phyloP scores from a whole-genome alignment of 345 rosid species.

The Limnanthes douglasii region DNA sequence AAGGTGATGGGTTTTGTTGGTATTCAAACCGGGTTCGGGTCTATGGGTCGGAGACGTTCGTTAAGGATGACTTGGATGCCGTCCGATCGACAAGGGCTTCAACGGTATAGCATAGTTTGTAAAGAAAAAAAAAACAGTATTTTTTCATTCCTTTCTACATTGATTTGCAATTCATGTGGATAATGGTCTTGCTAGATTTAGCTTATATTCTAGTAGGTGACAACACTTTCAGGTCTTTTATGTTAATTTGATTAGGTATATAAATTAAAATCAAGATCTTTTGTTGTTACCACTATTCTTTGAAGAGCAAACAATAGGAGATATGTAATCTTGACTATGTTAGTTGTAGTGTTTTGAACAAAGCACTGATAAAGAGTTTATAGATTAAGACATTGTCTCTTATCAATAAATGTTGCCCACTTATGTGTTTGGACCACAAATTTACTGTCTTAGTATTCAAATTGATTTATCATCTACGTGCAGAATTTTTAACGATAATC shows the following conservation, averaged over 20 bases:
- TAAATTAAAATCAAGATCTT: conserved; percentile 1
- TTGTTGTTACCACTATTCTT: no score
- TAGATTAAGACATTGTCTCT: background rate
- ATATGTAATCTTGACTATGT: no score
- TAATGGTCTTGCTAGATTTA: background rate
- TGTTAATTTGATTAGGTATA: conserved; percentile 2
- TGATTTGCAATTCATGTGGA: conserved; percentile 1
- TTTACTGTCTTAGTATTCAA: background rate
- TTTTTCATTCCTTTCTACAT: background rate
- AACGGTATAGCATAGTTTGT: conserved; percentile 38
- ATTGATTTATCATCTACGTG: background rate
- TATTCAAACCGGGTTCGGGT: conserved; percentile 65
- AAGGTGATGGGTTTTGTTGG: conserved; percentile 80
- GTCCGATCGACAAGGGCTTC: conserved; percentile 55
- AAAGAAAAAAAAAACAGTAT: no score
- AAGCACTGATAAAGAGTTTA: no score
- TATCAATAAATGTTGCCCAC: background rate
- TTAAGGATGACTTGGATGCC: conserved; percentile 80
- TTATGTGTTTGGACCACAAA: no score
- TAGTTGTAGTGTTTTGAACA: no score
- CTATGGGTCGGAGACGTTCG: conserved; percentile 41
- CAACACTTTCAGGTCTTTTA: background rate
- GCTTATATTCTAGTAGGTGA: background rate
- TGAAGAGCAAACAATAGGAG: no score
- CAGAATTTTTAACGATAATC: background rate